These are phyloP conservation scores for Pseudohalonectria lignicola DNA, from an alignment of 2,329 filamentous ascomycete species.

Conservation along the genomic window DNA sequence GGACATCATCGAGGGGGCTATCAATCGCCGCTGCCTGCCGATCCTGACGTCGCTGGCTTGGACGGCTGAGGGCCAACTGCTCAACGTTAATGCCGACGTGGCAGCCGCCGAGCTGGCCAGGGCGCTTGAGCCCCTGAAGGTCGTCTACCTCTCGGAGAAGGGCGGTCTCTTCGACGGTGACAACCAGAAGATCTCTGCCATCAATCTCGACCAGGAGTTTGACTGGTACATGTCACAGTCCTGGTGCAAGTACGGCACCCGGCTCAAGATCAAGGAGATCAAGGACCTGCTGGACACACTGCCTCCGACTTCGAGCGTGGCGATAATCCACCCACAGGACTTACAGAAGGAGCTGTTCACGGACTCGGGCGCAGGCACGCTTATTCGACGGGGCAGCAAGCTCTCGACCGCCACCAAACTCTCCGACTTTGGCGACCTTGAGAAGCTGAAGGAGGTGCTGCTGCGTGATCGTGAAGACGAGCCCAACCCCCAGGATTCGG, in stretches of 20 bases:
- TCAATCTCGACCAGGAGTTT: constrained; percentile 95
- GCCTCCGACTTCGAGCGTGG: constrained; percentile 85
- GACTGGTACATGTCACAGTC: constrained; percentile 84
- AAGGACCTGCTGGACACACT: constrained; percentile 85
- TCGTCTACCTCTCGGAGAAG: constrained; percentile 98
- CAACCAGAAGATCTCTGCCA: constrained; percentile 88
- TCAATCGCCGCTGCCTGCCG: constrained; percentile 82
- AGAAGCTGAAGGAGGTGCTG: constrained; percentile 71
- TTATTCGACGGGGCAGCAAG: constrained; percentile 88
- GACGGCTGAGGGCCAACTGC: constrained; percentile 77
- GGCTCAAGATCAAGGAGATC: constrained; percentile 95
- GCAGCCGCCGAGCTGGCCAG: constrained; percentile 88
- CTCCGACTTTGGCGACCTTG: constrained; percentile 63
- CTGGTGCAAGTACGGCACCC: constrained; percentile 91
- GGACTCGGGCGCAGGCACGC: constrained; percentile 84
- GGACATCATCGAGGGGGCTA: constrained; percentile 79
- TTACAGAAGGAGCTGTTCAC: constrained; percentile 96
- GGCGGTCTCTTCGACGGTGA: constrained; percentile 91
- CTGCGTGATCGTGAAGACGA: constrained; percentile 65
- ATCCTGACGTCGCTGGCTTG: constrained; percentile 96
- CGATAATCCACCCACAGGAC: constrained; percentile 93
- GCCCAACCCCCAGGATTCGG: constrained; percentile 69
- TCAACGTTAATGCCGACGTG: constrained; percentile 97
- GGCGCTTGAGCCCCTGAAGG: constrained; percentile 85
- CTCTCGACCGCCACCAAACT: constrained; percentile 63